Conservation (phyloP, 768 basidiomycete species). For the Serendipita vermifera region DNA sequence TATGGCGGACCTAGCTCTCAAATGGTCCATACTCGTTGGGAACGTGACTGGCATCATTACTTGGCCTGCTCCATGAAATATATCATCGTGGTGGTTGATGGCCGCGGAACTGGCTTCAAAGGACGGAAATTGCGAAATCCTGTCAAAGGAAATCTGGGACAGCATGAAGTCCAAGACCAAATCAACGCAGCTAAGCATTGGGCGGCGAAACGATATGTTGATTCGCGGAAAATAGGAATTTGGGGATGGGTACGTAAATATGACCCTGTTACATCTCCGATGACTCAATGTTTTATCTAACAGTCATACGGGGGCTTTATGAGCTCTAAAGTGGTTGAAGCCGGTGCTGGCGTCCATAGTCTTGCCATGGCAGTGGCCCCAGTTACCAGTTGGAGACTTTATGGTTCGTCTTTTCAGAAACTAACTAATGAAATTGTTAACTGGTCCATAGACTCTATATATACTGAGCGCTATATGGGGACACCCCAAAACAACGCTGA, state of each 20-base stretch:
- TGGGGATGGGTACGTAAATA: constrained; percentile 99
- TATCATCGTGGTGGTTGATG: constrained; percentile 79
- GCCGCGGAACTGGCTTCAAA: constrained; percentile 85
- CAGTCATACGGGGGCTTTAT: constrained; percentile 96
- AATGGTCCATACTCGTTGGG: constrained; percentile 50
- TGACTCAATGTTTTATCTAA: not conserved
- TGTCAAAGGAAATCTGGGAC: constrained; percentile 79
- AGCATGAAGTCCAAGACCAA: constrained; percentile 82
- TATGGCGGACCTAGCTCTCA: constrained; percentile 91
- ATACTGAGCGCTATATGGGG: constrained; percentile 96
- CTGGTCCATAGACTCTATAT: constrained; percentile 61
- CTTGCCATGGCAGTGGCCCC: constrained; percentile 88
- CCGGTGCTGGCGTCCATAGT: constrained; percentile 77
- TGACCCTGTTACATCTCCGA: constrained; percentile 13
- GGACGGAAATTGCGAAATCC: constrained; percentile 75
- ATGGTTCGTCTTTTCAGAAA: constrained; percentile 36
- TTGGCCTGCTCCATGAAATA: constrained; percentile 71
- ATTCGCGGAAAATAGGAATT: constrained; percentile 76
- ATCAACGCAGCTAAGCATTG: constrained; percentile 80
- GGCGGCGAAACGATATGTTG: constrained; percentile 80
- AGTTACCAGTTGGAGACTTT: constrained; percentile 75
- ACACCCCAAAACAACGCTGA: constrained; percentile 61
- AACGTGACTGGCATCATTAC: constrained; percentile 77
- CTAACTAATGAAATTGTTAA: constrained; percentile 2
- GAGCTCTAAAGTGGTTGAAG: constrained; percentile 85